phyloP scores from a whole-genome alignment of 2,329 filamentous ascomycete genomes.

The Colletotrichum trifolii region DNA sequence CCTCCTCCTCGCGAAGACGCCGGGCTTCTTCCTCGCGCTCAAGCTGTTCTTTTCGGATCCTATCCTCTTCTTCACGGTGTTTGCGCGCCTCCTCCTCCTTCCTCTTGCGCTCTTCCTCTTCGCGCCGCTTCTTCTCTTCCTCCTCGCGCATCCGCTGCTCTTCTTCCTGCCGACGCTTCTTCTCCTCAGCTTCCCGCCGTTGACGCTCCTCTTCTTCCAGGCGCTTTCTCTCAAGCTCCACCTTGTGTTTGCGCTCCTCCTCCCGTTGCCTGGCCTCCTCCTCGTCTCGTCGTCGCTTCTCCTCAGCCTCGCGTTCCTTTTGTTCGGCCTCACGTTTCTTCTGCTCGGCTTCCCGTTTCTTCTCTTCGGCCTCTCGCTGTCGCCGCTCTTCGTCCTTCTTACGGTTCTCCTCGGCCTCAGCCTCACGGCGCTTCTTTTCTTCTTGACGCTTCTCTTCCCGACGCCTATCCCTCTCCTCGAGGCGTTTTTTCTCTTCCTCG shows the following conservation, averaged over 20 bases:
- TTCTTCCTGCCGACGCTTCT: constrained; percentile 44
- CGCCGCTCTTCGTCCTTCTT: constrained; percentile 43
- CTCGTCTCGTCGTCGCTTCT: constrained; percentile 46
- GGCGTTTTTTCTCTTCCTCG: constrained; percentile 49
- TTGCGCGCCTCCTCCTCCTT: constrained; percentile 51
- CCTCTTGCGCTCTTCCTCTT: constrained; percentile 52
- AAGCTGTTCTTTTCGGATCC: constrained; percentile 55
- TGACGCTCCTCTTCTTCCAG: constrained; percentile 39
- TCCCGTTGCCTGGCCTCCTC: constrained; percentile 44
- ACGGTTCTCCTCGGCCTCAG: constrained; percentile 45
- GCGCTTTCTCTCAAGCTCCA: constrained; percentile 40
- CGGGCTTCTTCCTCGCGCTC: constrained; percentile 62
- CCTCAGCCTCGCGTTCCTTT: constrained; percentile 51
- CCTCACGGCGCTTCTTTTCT: constrained; percentile 45
- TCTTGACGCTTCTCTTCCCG: constrained; percentile 38
- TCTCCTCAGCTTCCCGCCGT: constrained; percentile 42
- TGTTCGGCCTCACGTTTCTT: constrained; percentile 42
- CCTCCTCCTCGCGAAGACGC: constrained; percentile 62
- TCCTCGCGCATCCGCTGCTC: constrained; percentile 48
- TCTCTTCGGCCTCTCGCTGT: constrained; percentile 35
- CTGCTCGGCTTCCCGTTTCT: constrained; percentile 36
- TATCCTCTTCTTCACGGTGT: constrained; percentile 59
- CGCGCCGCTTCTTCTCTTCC: constrained; percentile 49
- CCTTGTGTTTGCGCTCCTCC: constrained; percentile 44
- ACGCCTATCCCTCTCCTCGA: constrained; percentile 41